Conservation (phyloP, 2,329 filamentous ascomycete genomes). For the Talaromyces sp. region DNA sequence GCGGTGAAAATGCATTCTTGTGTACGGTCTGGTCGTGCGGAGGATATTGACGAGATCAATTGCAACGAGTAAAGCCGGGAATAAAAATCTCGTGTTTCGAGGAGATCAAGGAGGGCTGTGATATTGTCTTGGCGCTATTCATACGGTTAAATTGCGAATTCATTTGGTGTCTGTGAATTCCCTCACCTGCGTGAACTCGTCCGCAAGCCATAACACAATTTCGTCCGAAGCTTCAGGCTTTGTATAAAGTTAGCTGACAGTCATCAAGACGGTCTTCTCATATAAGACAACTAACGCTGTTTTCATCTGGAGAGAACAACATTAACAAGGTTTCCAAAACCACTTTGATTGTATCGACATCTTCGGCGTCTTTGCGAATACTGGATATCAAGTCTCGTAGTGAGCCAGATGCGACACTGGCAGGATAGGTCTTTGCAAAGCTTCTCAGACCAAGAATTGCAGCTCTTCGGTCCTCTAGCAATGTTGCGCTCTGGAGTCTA, state of each 20-base stretch:
- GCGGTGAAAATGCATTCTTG: conserved; percentile 92
- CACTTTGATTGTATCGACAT: conserved; percentile 93
- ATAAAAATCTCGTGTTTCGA: conserved; percentile 84
- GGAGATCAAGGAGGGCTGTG: conserved; percentile 78
- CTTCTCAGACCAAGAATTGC: conserved; percentile 89
- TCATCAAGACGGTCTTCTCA: not conserved
- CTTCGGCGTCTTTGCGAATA: conserved; percentile 80
- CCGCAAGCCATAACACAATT: conserved; percentile 90
- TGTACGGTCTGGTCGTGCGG: conserved; percentile 80
- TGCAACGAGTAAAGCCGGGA: conserved; percentile 86
- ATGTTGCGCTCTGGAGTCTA: conserved; percentile 79
- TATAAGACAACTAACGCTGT: conserved; percentile 45
- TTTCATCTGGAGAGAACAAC: conserved; percentile 70
- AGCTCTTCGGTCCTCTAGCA: conserved; percentile 89
- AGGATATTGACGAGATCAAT: conserved; percentile 77
- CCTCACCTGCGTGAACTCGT: conserved; percentile 87
- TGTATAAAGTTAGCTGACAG: conserved; percentile 16
- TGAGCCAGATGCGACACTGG: conserved; percentile 91
- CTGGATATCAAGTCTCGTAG: conserved; percentile 80
- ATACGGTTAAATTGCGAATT: conserved; percentile 43
- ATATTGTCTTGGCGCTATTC: conserved; percentile 86
- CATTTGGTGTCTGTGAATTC: conserved; percentile 5
- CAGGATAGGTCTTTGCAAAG: conserved; percentile 94
- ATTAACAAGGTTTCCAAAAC: conserved; percentile 92
- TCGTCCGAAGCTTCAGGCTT: conserved; percentile 93